These are phyloP conservation scores for Heterobasidion parviporum DNA, from an alignment of 1,284 basidiomycete species.

Conservation along the genomic window DNA sequence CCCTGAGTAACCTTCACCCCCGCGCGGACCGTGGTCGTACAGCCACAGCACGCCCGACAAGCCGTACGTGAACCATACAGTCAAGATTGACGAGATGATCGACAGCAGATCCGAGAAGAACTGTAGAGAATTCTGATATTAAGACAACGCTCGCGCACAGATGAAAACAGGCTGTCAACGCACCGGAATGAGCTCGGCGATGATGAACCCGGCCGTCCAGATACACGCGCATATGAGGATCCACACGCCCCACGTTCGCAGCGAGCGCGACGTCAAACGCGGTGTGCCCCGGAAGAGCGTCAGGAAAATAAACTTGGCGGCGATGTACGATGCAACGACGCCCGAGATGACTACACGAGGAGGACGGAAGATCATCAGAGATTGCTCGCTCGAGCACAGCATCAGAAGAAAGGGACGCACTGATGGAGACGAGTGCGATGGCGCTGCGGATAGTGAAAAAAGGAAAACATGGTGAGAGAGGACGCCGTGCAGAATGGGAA, in stretches of 20 bases:
- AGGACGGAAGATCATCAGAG: not conserved
- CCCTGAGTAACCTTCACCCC: not conserved
- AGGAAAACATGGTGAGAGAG: not conserved
- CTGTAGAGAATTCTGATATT: not conserved
- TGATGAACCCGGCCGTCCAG: slow-evolving; percentile 4
- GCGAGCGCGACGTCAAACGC: slow-evolving; percentile 3
- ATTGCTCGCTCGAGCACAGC: not conserved
- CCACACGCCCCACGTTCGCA: slow-evolving; percentile 5
- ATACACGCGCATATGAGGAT: slow-evolving; percentile 1
- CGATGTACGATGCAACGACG: slow-evolving; percentile 5
- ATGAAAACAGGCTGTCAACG: not conserved
- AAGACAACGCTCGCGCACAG: not conserved
- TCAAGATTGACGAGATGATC: slow-evolving; percentile 6
- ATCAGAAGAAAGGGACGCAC: not conserved
- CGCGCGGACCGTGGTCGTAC: slow-evolving; percentile 3
- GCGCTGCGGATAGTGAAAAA: not conserved
- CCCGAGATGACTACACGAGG: slow-evolving; percentile 3
- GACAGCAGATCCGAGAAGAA: slow-evolving; percentile 7
- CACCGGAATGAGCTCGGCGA: slow-evolving; percentile 4
- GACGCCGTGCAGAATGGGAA: not conserved
- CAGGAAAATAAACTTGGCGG: slow-evolving; percentile 6
- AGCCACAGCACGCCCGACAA: slow-evolving; percentile 6
- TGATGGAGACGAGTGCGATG: slow-evolving; percentile 5
- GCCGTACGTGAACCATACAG: slow-evolving; percentile 7
- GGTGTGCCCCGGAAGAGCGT: slow-evolving; percentile 4